Evolutionary conservation across 352 stramenopile species (phyloP).

Genomic region (Phytophthora pinifolia): DNA sequence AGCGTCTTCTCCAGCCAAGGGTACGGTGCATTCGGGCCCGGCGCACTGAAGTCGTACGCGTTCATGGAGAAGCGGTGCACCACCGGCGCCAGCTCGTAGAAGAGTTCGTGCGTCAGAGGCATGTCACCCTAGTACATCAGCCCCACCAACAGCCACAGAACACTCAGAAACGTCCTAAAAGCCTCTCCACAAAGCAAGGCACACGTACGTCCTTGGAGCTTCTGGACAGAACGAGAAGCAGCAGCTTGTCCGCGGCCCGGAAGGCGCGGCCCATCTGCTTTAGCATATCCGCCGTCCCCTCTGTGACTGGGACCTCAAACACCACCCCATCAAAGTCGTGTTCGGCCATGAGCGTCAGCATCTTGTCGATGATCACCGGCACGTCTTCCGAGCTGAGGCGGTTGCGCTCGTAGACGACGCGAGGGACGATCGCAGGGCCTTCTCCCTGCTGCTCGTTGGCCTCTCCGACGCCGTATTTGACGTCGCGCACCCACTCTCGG

Average conservation of each 20-base stretch:
- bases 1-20: slow-evolving; percentile 68
- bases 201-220: slow-evolving; percentile 49
- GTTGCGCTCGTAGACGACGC: slow-evolving; percentile 82
- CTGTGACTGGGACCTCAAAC: slow-evolving; percentile 73
- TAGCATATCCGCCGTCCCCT: slow-evolving; percentile 63
- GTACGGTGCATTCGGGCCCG: slow-evolving; percentile 68
- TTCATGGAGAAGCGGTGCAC: slow-evolving; percentile 86
- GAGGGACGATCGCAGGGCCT: slow-evolving; percentile 60
- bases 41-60: slow-evolving; percentile 69
- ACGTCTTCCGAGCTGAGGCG: slow-evolving; percentile 50
- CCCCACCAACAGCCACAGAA: not conserved
- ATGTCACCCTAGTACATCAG: slow-evolving; percentile 37
- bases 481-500: slow-evolving; percentile 46
- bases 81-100: slow-evolving; percentile 50
- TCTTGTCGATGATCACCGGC: slow-evolving; percentile 48
- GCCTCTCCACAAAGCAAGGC: not conserved
- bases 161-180: not conserved
- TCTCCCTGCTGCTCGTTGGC: slow-evolving; percentile 6
- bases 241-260: slow-evolving; percentile 43
- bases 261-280: slow-evolving; percentile 55
- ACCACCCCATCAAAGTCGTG: slow-evolving; percentile 72
- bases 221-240: slow-evolving; percentile 66
- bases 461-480: slow-evolving; percentile 34
- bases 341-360: slow-evolving; percentile 42
- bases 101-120: slow-evolving; percentile 56